These are phyloP conservation scores for Mycosarcoma mackinlayi DNA, from an alignment of 1,284 basidiomycete genomes.

Conservation along the genomic window DNA sequence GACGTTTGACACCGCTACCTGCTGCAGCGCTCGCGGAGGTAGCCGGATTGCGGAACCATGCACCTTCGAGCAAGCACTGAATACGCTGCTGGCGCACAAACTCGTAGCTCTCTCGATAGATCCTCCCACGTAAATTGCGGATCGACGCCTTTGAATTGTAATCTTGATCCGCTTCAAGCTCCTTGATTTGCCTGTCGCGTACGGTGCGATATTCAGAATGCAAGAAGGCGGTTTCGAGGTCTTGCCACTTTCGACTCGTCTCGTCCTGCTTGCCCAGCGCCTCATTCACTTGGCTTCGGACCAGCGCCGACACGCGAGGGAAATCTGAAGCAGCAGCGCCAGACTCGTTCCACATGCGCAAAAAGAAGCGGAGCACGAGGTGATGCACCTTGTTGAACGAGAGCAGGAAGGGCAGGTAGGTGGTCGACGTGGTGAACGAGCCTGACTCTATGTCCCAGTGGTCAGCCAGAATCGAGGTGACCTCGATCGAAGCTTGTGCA, in stretches of 20 bases:
- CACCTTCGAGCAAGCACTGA: conserved; percentile 86
- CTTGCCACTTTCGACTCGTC: conserved; percentile 78
- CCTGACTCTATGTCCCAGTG: conserved; percentile 58
- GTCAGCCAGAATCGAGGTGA: conserved; percentile 74
- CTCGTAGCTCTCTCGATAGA: conserved; percentile 91
- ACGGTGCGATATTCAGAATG: conserved; percentile 87
- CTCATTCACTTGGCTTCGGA: conserved; percentile 78
- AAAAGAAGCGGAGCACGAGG: conserved; percentile 86
- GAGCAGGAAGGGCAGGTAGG: conserved; percentile 89
- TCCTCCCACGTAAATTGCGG: conserved; percentile 81
- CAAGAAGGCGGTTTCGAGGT: conserved; percentile 85
- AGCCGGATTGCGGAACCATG: conserved; percentile 81
- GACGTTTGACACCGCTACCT: conserved; percentile 7
- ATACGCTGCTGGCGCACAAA: conserved; percentile 91
- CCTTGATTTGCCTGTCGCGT: conserved; percentile 90
- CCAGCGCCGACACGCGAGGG: conserved; percentile 81
- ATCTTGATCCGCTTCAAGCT: conserved; percentile 91
- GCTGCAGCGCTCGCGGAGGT: neutral
- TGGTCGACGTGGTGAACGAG: conserved; percentile 80
- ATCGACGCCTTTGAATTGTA: conserved; percentile 59
- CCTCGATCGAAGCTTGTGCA: conserved; percentile 84
- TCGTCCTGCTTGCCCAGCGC: conserved; percentile 76
- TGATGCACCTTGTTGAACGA: conserved; percentile 83
- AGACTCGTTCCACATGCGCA: conserved; percentile 94
- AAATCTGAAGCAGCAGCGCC: conserved; percentile 78